A percentile compares a stretch with the other conserved stretches of the same genome.
These are phyloP conservation scores for Chlorella sp. DNA, from an alignment of 139 green algal species.

Conservation along the genomic window DNA sequence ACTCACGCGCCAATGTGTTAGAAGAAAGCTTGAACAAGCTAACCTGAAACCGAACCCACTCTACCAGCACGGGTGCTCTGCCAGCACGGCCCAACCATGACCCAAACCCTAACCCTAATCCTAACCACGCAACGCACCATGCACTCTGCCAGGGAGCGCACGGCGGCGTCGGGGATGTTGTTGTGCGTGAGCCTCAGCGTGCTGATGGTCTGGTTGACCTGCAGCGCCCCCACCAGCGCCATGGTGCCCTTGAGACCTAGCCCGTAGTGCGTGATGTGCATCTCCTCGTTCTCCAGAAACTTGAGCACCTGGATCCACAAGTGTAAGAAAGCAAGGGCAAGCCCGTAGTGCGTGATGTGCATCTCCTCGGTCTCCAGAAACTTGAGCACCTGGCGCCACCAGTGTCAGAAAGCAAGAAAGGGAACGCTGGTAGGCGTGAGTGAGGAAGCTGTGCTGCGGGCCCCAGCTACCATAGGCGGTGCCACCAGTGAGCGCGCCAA, in stretches of 20 bases:
- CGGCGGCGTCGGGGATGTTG: slow-evolving; percentile 28
- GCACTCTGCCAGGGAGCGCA: neutral
- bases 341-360: slow-evolving; percentile 42
- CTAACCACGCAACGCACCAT: neutral
- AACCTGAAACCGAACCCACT: neutral
- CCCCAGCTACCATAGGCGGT: too few species aligned
- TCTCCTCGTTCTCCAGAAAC: slow-evolving; percentile 37
- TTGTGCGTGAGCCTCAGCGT: slow-evolving; percentile 33
- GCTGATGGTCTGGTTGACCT: slow-evolving; percentile 31
- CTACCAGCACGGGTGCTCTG: neutral
- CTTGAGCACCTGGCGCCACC: slow-evolving; percentile 40
- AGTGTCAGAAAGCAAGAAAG: too few species aligned
- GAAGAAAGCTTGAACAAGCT: too few species aligned
- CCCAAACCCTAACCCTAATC: neutral
- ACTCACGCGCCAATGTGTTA: too few species aligned
- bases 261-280: slow-evolving; percentile 44
- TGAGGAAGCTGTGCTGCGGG: too few species aligned
- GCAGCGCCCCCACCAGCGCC: slow-evolving; percentile 26
- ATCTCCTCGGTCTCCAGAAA: slow-evolving; percentile 38
- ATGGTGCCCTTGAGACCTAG: slow-evolving; percentile 31
- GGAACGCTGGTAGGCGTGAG: too few species aligned
- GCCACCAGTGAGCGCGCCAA: too few species aligned
- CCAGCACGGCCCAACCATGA: neutral
- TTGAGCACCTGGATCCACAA: slow-evolving; percentile 40
- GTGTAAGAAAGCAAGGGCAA: too few species aligned